Percentiles rank a stretch among this genome's conserved stretches.
Evolutionary conservation across 2,329 filamentous ascomycete genomes (phyloP).

Genomic region (Ilyonectria robusta): DNA sequence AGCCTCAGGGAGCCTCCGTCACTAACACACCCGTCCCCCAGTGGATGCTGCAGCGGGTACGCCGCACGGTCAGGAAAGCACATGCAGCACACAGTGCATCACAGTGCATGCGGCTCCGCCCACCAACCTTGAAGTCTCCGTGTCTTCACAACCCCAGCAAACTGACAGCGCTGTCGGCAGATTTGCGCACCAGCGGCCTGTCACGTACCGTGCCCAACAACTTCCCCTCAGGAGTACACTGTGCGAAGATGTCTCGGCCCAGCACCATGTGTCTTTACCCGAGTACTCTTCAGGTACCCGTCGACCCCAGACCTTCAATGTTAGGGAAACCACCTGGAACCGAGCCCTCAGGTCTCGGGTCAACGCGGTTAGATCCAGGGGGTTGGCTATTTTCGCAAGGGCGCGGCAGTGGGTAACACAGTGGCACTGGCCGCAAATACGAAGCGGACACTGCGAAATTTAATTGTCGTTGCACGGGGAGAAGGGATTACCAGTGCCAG

Average conservation of each 20-base stretch:
- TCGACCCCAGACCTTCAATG: constrained; percentile 22
- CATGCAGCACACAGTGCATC: neutral
- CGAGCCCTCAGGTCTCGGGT: constrained; percentile 25
- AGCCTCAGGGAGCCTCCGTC: constrained; percentile 5
- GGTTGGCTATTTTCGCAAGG: constrained; percentile 27
- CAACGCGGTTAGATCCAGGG: constrained; percentile 26
- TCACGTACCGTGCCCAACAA: neutral
- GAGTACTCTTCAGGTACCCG: constrained; percentile 13
- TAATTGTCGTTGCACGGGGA: constrained; percentile 18
- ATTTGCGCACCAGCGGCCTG: neutral
- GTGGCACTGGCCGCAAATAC: constrained; percentile 36
- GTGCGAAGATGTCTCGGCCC: constrained; percentile 14
- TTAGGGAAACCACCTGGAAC: constrained; percentile 15
- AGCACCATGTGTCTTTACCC: neutral
- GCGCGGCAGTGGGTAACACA: constrained; percentile 36
- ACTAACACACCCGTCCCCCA: constrained; percentile 5
- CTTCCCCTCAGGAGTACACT: constrained; percentile 8
- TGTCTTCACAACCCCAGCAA: neutral
- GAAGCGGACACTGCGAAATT: constrained; percentile 37
- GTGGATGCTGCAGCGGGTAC: neutral
- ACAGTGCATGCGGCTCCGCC: neutral
- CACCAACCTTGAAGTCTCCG: neutral
- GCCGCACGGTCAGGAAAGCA: constrained; percentile 3
- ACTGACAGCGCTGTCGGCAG: constrained; percentile 1
- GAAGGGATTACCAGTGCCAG: neutral